Conservation (phyloP, 805 yeast species). For the Starmerella potacharoeniae region DNA sequence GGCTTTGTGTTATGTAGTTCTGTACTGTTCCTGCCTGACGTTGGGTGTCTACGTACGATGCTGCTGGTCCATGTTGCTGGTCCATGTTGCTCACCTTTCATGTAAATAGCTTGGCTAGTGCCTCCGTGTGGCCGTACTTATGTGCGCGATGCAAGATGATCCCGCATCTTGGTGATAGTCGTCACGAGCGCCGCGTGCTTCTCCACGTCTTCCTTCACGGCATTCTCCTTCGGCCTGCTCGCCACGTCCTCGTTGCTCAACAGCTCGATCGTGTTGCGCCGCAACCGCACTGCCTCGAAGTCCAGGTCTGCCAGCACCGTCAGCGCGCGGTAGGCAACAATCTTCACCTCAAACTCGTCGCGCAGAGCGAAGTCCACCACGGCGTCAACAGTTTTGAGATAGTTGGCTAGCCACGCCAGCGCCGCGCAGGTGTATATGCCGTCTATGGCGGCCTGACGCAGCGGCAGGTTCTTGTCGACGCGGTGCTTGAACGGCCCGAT, state of each 20-base stretch:
- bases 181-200: constrained; percentile 3
- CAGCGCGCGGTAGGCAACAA: constrained; percentile 40
- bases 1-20: too few relatives aligned
- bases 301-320: constrained; percentile 28
- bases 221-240: constrained; percentile 44
- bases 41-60: too few relatives aligned
- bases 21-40: too few relatives aligned
- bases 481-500: constrained; percentile 84
- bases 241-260: constrained; percentile 36
- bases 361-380: constrained; percentile 41
- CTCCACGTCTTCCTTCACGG: constrained; percentile 48
- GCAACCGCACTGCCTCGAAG: neutral
- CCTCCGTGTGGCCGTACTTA: neutral
- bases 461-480: constrained; percentile 65
- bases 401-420: neutral
- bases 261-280: constrained; percentile 23
- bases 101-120: too few relatives aligned
- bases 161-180: neutral
- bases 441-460: constrained; percentile 63
- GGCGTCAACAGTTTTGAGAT: constrained; percentile 29
- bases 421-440: constrained; percentile 39
- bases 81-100: too few relatives aligned
- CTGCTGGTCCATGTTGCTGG: too few relatives aligned
- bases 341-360: constrained; percentile 53
- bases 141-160: neutral